phyloP scores from a whole-genome alignment of 2,329 filamentous ascomycete genomes.

The Phyllosticta capitalensis region DNA sequence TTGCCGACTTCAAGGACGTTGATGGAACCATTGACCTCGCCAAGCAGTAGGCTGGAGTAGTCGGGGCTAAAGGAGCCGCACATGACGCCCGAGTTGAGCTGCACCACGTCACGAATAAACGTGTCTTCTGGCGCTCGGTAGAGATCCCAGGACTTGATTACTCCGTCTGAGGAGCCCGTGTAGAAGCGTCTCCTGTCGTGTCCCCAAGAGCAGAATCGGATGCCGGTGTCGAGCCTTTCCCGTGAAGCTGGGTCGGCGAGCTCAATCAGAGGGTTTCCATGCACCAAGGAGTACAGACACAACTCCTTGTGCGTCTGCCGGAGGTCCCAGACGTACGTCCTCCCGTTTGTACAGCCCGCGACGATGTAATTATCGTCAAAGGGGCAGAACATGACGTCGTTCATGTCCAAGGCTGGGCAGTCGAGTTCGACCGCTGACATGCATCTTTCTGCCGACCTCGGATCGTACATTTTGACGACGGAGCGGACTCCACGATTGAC shows the following conservation, averaged over 20 bases:
- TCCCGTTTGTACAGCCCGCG: constrained; percentile 51
- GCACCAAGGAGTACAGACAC: constrained; percentile 41
- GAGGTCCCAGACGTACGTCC: constrained; percentile 52
- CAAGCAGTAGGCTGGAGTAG: constrained; percentile 45
- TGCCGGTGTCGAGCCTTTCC: constrained; percentile 48
- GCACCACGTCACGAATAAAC: constrained; percentile 41
- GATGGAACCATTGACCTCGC: constrained; percentile 47
- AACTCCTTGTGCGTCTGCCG: constrained; percentile 34
- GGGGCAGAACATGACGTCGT: constrained; percentile 47
- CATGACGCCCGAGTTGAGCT: constrained; percentile 46
- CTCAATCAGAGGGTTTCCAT: constrained; percentile 43
- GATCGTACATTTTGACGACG: constrained; percentile 44
- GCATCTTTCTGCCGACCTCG: constrained; percentile 22
- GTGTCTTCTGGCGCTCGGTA: constrained; percentile 42
- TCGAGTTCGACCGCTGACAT: constrained; percentile 37
- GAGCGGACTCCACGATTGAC: constrained; percentile 36
- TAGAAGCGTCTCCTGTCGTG: constrained; percentile 43
- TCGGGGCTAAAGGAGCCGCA: constrained; percentile 49
- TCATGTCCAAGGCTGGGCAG: constrained; percentile 52
- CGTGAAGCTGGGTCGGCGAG: constrained; percentile 33
- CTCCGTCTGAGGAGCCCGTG: constrained; percentile 52
- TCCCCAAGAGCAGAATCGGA: constrained; percentile 50
- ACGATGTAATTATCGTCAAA: constrained; percentile 43
- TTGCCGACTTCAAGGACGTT: constrained; percentile 40
- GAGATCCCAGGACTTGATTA: constrained; percentile 52